phyloP scores from a whole-genome alignment of 805 yeast genomes.

The Wickerhamomyces strasburgensis region DNA sequence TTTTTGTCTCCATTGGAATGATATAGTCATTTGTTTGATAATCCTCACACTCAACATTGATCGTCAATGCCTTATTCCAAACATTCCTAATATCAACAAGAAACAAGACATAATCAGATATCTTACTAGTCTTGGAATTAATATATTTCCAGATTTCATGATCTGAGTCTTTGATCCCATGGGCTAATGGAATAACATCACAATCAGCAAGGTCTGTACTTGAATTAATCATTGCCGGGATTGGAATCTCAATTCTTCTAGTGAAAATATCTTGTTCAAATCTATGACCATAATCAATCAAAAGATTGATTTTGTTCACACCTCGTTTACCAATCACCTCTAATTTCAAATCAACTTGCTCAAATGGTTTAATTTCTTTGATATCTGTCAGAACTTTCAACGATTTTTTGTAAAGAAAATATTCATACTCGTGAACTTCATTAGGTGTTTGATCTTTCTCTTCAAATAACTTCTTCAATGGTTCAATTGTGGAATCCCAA shows the following conservation, averaged over 20 bases:
- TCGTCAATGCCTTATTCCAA: slow-evolving; percentile 57
- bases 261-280: slow-evolving; percentile 33
- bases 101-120: slow-evolving; percentile 53
- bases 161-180: slow-evolving; percentile 22
- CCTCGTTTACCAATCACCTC: slow-evolving; percentile 71
- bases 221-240: slow-evolving; percentile 64
- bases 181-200: slow-evolving; percentile 60
- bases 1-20: slow-evolving; percentile 41
- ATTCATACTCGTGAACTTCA: slow-evolving; percentile 74
- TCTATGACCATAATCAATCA: slow-evolving; percentile 58
- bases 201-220: slow-evolving; percentile 71
- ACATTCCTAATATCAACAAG: slow-evolving; percentile 76
- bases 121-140: slow-evolving; percentile 4
- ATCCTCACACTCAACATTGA: slow-evolving; percentile 31
- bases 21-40: slow-evolving; percentile 25
- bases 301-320: slow-evolving; percentile 57
- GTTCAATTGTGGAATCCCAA: slow-evolving; percentile 69
- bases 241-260: slow-evolving; percentile 61
- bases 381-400: slow-evolving; percentile 36
- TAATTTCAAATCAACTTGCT: slow-evolving; percentile 44
- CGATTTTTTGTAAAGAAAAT: slow-evolving; percentile 55
- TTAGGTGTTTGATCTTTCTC: slow-evolving; percentile 44
- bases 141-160: slow-evolving; percentile 27
- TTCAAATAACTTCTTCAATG: slow-evolving; percentile 50
- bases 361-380: slow-evolving; percentile 27